These are phyloP conservation scores for Tetrapisispora pingtungensis DNA, from an alignment of 805 yeast genomes.

Conservation along the genomic window DNA sequence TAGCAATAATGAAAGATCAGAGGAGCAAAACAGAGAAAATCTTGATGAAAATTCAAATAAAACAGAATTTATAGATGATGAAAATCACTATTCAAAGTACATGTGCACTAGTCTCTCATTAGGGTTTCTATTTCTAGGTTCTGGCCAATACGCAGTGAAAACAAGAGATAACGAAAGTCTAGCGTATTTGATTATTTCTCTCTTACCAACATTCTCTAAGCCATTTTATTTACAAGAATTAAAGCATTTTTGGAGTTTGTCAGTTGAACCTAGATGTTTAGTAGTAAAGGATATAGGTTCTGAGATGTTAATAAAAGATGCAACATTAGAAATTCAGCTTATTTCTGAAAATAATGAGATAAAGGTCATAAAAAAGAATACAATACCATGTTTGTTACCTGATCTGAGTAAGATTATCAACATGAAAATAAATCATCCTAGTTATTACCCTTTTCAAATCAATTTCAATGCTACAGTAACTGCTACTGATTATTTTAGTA, in stretches of 20 bases:
- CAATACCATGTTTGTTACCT: slow-evolving; percentile 66
- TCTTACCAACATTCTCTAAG: slow-evolving; percentile 46
- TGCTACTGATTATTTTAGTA: slow-evolving; percentile 18
- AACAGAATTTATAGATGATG: slow-evolving; percentile 20
- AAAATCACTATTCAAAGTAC: slow-evolving; percentile 52
- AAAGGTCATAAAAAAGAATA: slow-evolving; percentile 10
- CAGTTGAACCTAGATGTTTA: slow-evolving; percentile 75
- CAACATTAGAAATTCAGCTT: slow-evolving; percentile 32
- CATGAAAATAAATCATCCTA: slow-evolving; percentile 38
- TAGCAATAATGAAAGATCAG: slow-evolving; percentile 1
- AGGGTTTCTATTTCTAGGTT: slow-evolving; percentile 83
- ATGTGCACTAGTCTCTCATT: slow-evolving; percentile 72
- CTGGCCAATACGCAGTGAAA: slow-evolving; percentile 80
- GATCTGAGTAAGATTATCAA: slow-evolving; percentile 38
- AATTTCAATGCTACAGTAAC: slow-evolving; percentile 26
- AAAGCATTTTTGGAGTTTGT: slow-evolving; percentile 82
- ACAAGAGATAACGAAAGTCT: slow-evolving; percentile 38
- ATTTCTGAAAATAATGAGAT: slow-evolving; percentile 31
- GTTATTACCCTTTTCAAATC: slow-evolving; percentile 43
- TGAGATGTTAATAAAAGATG: slow-evolving; percentile 39
- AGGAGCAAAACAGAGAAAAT: neutral
- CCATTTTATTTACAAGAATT: slow-evolving; percentile 67
- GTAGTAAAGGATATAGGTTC: slow-evolving; percentile 61
- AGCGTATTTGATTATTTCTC: slow-evolving; percentile 48
- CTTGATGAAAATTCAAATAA: neutral